Percentiles rank a stretch among this genome's conserved stretches.
Evolutionary conservation across 2,329 filamentous ascomycete species (phyloP).

Genomic region (Ceratocystis lukuohia): DNA sequence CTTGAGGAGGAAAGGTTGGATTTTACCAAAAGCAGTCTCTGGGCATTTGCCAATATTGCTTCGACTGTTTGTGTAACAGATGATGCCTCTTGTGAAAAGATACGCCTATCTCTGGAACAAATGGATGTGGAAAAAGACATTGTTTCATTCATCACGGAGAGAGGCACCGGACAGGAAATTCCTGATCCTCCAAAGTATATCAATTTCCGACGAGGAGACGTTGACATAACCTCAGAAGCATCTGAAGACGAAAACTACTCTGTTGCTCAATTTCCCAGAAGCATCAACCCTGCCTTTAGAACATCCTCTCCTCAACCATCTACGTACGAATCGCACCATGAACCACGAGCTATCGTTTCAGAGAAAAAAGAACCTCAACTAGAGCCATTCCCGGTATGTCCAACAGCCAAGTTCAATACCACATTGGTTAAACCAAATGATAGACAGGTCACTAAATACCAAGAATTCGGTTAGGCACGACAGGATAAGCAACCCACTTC

Average conservation of each 20-base stretch:
- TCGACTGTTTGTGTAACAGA: slow-evolving; percentile 97
- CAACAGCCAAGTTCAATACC: not conserved
- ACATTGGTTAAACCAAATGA: not conserved
- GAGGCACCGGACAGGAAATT: slow-evolving; percentile 89
- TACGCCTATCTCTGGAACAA: slow-evolving; percentile 79
- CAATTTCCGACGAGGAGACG: slow-evolving; percentile 90
- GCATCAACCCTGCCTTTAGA: slow-evolving; percentile 89
- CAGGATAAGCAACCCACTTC: not conserved
- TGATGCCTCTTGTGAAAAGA: slow-evolving; percentile 91
- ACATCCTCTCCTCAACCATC: slow-evolving; percentile 95
- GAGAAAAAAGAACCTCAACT: slow-evolving; percentile 6
- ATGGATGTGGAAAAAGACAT: slow-evolving; percentile 98
- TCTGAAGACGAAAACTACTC: slow-evolving; percentile 85
- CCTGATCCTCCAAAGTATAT: slow-evolving; percentile 95
- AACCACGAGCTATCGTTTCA: slow-evolving; percentile 62
- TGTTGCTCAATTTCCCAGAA: slow-evolving; percentile 87
- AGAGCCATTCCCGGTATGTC: slow-evolving; percentile 1
- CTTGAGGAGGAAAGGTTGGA: slow-evolving; percentile 93
- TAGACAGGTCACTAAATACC: not conserved
- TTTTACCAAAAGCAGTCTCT: slow-evolving; percentile 93
- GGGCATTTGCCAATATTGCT: slow-evolving; percentile 94
- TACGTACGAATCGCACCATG: slow-evolving; percentile 81
- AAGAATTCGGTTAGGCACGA: not conserved
- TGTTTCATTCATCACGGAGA: slow-evolving; percentile 69
- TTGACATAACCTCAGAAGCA: slow-evolving; percentile 66